phyloP scores from a whole-genome alignment of 495 filamentous ascomycete species.

The Hypoxylon perforatum region DNA sequence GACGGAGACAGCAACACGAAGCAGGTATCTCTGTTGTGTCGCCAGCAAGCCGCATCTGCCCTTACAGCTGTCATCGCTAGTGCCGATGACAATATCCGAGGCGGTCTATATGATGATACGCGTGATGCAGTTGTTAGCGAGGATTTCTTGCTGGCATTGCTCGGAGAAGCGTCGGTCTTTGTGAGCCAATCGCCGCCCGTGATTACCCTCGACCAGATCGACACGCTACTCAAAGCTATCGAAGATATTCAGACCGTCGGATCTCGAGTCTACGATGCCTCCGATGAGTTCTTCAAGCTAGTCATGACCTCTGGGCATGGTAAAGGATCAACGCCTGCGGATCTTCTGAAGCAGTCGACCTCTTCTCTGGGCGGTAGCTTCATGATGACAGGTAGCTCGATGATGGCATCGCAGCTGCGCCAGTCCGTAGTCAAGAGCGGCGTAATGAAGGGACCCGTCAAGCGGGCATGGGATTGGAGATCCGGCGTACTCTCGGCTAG shows the following conservation, averaged over 20 bases:
- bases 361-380: conserved; percentile 66
- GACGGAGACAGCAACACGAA: conserved; percentile 65
- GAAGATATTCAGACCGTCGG: conserved; percentile 86
- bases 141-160: conserved; percentile 81
- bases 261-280: conserved; percentile 72
- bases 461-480: conserved; percentile 90
- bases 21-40: conserved; percentile 58
- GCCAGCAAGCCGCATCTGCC: conserved; percentile 74
- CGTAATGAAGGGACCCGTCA: conserved; percentile 59
- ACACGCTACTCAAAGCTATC: conserved; percentile 78
- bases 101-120: conserved; percentile 82
- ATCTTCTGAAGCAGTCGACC: conserved; percentile 74
- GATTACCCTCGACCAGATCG: conserved; percentile 73
- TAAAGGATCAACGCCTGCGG: conserved; percentile 66
- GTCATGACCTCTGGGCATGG: conserved; percentile 58
- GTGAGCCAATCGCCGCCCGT: conserved; percentile 66
- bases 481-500: conserved; percentile 65
- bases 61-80: conserved; percentile 82
- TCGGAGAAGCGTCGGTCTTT: conserved; percentile 85
- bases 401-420: conserved; percentile 72
- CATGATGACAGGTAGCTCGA: conserved; percentile 74
- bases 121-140: conserved; percentile 84
- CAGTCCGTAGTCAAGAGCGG: conserved; percentile 67
- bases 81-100: conserved; percentile 87
- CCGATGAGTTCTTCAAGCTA: conserved; percentile 74